Evolutionary conservation across 306 rosid species (phyloP), one percentile per base, ranked within the genome.

Genomic region (Citrullus amarus): DNA sequence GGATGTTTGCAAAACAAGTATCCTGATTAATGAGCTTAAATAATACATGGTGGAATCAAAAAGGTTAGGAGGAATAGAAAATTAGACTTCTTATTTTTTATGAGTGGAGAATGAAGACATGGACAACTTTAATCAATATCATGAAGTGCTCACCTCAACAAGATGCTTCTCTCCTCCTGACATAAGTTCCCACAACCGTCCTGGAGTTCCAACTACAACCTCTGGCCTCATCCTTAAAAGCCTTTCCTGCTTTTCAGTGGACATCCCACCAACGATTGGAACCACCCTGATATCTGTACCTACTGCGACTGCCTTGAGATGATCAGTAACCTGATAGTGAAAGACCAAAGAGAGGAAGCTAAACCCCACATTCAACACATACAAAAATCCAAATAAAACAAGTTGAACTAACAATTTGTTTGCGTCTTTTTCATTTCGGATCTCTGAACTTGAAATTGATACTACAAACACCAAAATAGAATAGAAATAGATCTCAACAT

Each of bases 121-220:
- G 39, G 55, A 50, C 59, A 72, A 50, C 38, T 15, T 36, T 54
- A 55, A 55, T 30, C 73, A 32, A 11, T 20, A 36, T 30, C 78
- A 55, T 67, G 39, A 44, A 80, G 48, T 55, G 78, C 84, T 84
- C 79, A 89, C 99, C 95, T 95, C 97, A 44, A 87, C 89, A 14
- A 92, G 91, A 88, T 95, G 97, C 62, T 70, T 86, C 65, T 91
- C 97, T 79, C 99, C 97, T 41, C 88, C 86, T 53, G 97, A 92
- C 92, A 91, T 91, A 81, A 92, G 96, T 80, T 92, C 97, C 99
- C 99, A 92, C 70, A 95, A 88, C 86, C 99, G 88, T 80, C 99
- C 99, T 4, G 99, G 99, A 81, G 97, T 95, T 48, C 96, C 97
- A 18, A 95, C 97, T 85, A 95, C 72, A 88, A 95, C 85, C 91